These are phyloP conservation scores for Calocera viscosa DNA, from an alignment of 768 basidiomycete species.

Conservation along the genomic window DNA sequence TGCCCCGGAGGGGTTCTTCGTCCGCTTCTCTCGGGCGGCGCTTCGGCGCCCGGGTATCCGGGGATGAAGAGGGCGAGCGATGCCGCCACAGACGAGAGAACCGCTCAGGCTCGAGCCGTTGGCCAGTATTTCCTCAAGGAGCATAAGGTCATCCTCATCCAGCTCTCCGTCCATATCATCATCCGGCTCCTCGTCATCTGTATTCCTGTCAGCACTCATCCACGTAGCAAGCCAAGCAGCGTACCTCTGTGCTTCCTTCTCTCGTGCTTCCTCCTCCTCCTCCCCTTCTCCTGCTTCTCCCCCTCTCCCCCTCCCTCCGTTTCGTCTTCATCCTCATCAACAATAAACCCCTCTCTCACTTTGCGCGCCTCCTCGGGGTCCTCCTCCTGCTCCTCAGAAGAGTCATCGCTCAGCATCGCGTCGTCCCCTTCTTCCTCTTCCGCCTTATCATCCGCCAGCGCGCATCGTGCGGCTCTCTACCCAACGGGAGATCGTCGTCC, in stretches of 20 bases:
- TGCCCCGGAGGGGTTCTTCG: constrained; percentile 47
- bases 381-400: constrained; percentile 81
- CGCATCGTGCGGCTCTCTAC: background rate
- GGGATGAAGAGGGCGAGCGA: constrained; percentile 45
- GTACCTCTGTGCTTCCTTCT: constrained; percentile 41
- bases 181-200: constrained; percentile 42
- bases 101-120: constrained; percentile 48
- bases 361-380: constrained; percentile 76
- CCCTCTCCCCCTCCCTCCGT: constrained; percentile 75
- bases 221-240: constrained; percentile 13
- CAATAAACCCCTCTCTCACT: constrained; percentile 83
- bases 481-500: background rate
- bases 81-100: constrained; percentile 65
- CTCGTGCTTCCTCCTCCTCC: constrained; percentile 26
- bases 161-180: constrained; percentile 32
- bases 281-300: constrained; percentile 48
- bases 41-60: constrained; percentile 43
- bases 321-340: constrained; percentile 77
- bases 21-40: constrained; percentile 61
- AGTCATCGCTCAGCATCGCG: constrained; percentile 44
- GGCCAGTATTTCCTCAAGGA: constrained; percentile 76
- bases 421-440: constrained; percentile 17
- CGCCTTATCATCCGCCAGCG: background rate
- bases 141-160: constrained; percentile 80
- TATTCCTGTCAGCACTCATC: constrained; percentile 32